A percentile compares a stretch with the other conserved stretches of the same genome.
These are phyloP conservation scores for Pleurotus pulmonarius DNA, from an alignment of 768 basidiomycete genomes.

Conservation along the genomic window DNA sequence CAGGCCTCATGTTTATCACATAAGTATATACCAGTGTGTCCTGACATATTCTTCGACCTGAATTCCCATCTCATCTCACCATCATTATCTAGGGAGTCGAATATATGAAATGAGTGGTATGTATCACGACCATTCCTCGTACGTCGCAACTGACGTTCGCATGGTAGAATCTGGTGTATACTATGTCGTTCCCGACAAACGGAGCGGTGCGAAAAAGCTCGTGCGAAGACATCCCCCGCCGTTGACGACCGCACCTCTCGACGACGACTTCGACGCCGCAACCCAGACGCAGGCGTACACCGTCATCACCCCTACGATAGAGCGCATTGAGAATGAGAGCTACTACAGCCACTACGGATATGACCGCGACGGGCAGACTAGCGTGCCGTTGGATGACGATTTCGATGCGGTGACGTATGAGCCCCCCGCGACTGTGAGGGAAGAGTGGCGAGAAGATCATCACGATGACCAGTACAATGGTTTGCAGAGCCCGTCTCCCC, in stretches of 20 bases:
- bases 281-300: constrained; percentile 23
- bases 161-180: constrained; percentile 31
- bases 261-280: constrained; percentile 37
- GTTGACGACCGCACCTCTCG: constrained; percentile 32
- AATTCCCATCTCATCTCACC: too few species aligned
- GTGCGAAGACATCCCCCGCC: constrained; percentile 35
- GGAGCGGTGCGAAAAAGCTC: constrained; percentile 27
- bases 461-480: background rate
- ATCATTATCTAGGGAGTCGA: too few species aligned
- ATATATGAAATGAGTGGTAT: background rate
- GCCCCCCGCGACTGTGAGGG: constrained; percentile 9
- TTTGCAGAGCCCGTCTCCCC: background rate
- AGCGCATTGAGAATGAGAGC: constrained; percentile 8
- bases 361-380: constrained; percentile 14
- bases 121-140: background rate
- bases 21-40: too few species aligned
- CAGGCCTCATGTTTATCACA: too few species aligned
- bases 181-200: constrained; percentile 36
- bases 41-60: too few species aligned
- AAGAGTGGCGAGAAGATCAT: background rate
- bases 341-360: constrained; percentile 7
- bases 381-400: constrained; percentile 32
- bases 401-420: constrained; percentile 32
- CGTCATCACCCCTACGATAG: constrained; percentile 18
- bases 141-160: background rate